Percentiles rank a stretch among this genome's conserved stretches.
Conservation (phyloP, 352 stramenopile genomes). For the Sclerospora graminicola region DNA sequence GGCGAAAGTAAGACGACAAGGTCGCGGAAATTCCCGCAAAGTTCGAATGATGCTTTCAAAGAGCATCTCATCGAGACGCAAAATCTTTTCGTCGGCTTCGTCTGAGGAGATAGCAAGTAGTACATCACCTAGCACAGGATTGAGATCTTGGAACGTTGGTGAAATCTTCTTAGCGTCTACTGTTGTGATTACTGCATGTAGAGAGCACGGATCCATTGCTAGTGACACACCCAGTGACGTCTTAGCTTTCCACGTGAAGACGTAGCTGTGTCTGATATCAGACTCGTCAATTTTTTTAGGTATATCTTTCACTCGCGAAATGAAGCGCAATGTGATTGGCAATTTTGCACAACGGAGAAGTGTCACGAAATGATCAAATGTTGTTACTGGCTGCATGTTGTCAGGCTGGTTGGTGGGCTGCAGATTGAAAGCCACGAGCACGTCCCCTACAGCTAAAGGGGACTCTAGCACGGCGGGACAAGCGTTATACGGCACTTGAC, state of each 20-base stretch:
- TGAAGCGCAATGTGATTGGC: slow-evolving; percentile 56
- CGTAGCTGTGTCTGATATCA: slow-evolving; percentile 35
- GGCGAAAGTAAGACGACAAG: slow-evolving; percentile 52
- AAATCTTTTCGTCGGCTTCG: slow-evolving; percentile 11
- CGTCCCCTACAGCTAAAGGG: slow-evolving; percentile 42
- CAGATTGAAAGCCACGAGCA: slow-evolving; percentile 47
- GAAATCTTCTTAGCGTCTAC: slow-evolving; percentile 57
- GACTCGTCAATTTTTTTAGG: slow-evolving; percentile 27
- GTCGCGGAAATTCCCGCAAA: slow-evolving; percentile 38
- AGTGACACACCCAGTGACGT: slow-evolving; percentile 56
- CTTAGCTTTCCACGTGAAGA: slow-evolving; percentile 40
- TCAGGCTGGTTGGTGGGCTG: slow-evolving; percentile 17
- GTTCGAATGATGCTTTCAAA: slow-evolving; percentile 58
- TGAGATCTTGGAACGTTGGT: slow-evolving; percentile 34
- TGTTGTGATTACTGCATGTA: slow-evolving; percentile 57
- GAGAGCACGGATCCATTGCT: slow-evolving; percentile 63
- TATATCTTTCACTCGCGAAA: slow-evolving; percentile 36
- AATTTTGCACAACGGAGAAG: slow-evolving; percentile 40
- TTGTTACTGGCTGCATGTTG: slow-evolving; percentile 22
- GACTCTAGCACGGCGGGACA: slow-evolving; percentile 41
- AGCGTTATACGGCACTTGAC: slow-evolving; percentile 39
- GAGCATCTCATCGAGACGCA: slow-evolving; percentile 41
- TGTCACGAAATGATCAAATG: slow-evolving; percentile 42
- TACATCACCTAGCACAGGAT: slow-evolving; percentile 52
- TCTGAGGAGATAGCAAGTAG: slow-evolving; percentile 39